A percentile compares a stretch with the other conserved stretches of the same genome.
Conservation (phyloP, 1,284 basidiomycete genomes). For the Fomitopsis palustris region DNA sequence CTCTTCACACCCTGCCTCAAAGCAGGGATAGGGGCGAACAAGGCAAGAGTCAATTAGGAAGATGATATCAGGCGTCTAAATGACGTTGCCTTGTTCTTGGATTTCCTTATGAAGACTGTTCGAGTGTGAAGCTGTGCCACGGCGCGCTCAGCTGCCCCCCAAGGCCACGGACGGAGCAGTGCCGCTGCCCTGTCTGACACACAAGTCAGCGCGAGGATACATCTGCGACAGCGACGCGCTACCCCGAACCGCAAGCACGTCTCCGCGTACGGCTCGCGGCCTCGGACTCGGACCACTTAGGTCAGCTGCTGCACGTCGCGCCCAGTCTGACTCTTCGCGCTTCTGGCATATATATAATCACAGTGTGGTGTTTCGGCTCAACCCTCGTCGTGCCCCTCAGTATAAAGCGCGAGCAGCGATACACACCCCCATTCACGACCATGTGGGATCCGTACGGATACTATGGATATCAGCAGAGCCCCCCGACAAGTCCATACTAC, state of each 20-base stretch:
- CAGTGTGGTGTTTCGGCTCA: neutral
- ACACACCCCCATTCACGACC: constrained; percentile 33
- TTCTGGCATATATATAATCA: neutral
- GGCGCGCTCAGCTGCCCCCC: neutral
- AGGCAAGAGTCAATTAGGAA: too few relatives aligned
- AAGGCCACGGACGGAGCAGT: neutral
- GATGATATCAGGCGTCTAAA: neutral
- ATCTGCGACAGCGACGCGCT: neutral
- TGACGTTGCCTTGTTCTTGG: neutral
- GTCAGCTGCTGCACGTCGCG: neutral
- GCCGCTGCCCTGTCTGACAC: neutral
- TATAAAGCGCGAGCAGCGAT: constrained; percentile 29
- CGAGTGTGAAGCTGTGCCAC: neutral
- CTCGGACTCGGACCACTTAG: neutral
- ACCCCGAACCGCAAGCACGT: neutral
- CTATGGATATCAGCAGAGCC: neutral
- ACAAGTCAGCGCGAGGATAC: neutral
- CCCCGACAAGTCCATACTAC: neutral
- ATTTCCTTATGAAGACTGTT: neutral
- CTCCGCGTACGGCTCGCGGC: neutral
- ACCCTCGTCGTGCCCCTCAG: neutral
- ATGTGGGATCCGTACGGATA: constrained; percentile 22
- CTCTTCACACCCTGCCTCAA: too few relatives aligned
- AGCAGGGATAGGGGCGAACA: too few relatives aligned
- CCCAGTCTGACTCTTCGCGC: neutral